Conservation (phyloP, 805 yeast genomes). For the Ogataea minuta region DNA sequence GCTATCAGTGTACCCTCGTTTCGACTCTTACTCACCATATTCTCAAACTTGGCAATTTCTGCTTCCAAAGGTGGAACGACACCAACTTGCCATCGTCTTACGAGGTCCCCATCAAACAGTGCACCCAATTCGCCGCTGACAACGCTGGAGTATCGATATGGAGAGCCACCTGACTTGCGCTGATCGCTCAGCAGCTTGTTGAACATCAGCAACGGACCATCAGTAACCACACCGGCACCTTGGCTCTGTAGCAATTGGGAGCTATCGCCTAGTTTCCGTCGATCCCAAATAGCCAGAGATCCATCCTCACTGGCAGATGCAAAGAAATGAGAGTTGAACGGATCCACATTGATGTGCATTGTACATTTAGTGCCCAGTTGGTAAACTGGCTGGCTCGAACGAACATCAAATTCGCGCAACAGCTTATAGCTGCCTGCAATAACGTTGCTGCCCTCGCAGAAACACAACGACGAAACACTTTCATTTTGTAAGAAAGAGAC, state of each 20-base stretch:
- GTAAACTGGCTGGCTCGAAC: constrained; percentile 61
- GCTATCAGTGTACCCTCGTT: constrained; percentile 16
- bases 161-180: constrained; percentile 58
- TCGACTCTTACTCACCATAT: constrained; percentile 17
- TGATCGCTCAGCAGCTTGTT: constrained; percentile 58
- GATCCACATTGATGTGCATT: constrained; percentile 65
- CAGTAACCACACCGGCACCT: constrained; percentile 32
- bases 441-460: constrained; percentile 53
- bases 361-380: constrained; percentile 78
- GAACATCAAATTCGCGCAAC: constrained; percentile 72
- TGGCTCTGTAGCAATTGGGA: constrained; percentile 13
- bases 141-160: constrained; percentile 65
- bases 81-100: constrained; percentile 80
- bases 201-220: constrained; percentile 59
- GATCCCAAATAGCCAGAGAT: constrained; percentile 78
- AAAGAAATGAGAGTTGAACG: constrained; percentile 62
- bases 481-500: constrained; percentile 69
- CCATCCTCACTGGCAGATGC: constrained; percentile 83
- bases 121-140: constrained; percentile 75
- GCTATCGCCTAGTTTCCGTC: constrained; percentile 49
- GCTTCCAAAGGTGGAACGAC: constrained; percentile 41
- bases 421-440: constrained; percentile 76
- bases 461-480: constrained; percentile 64
- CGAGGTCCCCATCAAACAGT: constrained; percentile 70
- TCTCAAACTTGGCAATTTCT: constrained; percentile 25